Evolutionary conservation across 2,329 filamentous ascomycete species (phyloP).

Genomic region (Phaeosphaeriaceae sp.): DNA sequence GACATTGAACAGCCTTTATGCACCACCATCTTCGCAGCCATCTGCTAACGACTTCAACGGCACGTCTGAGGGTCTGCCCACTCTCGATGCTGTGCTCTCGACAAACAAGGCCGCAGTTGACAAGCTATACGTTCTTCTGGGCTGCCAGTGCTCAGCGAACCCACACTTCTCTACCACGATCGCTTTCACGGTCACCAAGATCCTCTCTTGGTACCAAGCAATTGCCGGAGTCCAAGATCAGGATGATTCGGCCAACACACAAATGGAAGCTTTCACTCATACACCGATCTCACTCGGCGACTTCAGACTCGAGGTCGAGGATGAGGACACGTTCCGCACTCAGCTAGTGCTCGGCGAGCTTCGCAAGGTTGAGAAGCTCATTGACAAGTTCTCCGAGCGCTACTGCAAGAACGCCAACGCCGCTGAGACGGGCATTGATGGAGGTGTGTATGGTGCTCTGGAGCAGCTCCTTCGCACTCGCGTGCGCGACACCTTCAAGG

Average conservation of each 20-base stretch:
- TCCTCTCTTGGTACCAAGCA: slow-evolving; percentile 47
- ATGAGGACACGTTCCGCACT: slow-evolving; percentile 39
- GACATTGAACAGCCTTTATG: slow-evolving; percentile 43
- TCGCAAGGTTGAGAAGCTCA: slow-evolving; percentile 46
- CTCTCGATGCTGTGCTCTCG: slow-evolving; percentile 39
- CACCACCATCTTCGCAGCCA: slow-evolving; percentile 35
- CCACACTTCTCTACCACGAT: slow-evolving; percentile 48
- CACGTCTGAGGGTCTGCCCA: slow-evolving; percentile 32
- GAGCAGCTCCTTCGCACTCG: slow-evolving; percentile 42
- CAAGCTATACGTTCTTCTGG: slow-evolving; percentile 40
- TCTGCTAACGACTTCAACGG: slow-evolving; percentile 34
- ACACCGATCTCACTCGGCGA: slow-evolving; percentile 33
- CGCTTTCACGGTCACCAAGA: slow-evolving; percentile 42
- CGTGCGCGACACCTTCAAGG: slow-evolving; percentile 46
- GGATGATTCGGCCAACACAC: slow-evolving; percentile 27
- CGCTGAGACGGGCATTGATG: slow-evolving; percentile 35
- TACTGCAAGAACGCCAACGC: slow-evolving; percentile 37
- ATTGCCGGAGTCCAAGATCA: slow-evolving; percentile 34
- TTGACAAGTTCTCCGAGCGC: slow-evolving; percentile 46
- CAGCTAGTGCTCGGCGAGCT: slow-evolving; percentile 44
- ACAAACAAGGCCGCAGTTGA: slow-evolving; percentile 45
- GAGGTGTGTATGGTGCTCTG: slow-evolving; percentile 37
- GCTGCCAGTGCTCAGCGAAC: slow-evolving; percentile 44
- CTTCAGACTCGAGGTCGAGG: slow-evolving; percentile 34
- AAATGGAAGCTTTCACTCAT: slow-evolving; percentile 36